Conservation (phyloP, 345 rosid species). For the Leavenworthia alabamica region DNA sequence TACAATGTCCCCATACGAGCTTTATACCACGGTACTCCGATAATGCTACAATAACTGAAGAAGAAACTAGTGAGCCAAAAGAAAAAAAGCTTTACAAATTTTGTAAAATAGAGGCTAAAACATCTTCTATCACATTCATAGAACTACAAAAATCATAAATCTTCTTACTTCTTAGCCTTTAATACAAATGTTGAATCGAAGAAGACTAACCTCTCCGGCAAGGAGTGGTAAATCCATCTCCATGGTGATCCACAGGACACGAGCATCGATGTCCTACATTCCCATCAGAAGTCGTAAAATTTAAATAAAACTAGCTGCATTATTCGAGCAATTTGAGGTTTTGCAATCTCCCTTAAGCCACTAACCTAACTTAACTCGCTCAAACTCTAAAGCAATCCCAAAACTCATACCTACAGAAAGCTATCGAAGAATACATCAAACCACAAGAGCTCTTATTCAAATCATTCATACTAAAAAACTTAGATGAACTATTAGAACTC, state of each 20-base stretch:
- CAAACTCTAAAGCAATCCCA: conserved; percentile 39
- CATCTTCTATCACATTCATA: too few species aligned
- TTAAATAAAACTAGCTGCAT: conserved; percentile 33
- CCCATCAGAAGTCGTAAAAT: conserved; percentile 5
- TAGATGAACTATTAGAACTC: background rate
- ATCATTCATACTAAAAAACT: conserved; percentile 22
- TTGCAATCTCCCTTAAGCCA: too few species aligned
- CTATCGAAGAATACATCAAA: conserved; percentile 47
- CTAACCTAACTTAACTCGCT: too few species aligned
- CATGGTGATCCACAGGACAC: conserved; percentile 44
- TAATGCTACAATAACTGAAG: conserved; percentile 15
- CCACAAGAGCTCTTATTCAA: conserved; percentile 33
- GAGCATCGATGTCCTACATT: conserved; percentile 41
- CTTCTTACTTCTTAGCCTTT: too few species aligned
- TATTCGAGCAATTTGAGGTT: too few species aligned
- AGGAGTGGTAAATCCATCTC: conserved; percentile 54
- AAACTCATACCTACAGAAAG: conserved; percentile 15
- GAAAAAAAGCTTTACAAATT: background rate
- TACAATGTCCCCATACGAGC: conserved; percentile 38
- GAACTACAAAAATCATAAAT: too few species aligned
- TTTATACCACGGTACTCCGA: conserved; percentile 37
- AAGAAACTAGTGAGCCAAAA: conserved; percentile 8
- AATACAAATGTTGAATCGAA: too few species aligned
- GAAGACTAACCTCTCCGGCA: too few species aligned
- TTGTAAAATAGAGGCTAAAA: too few species aligned